phyloP scores from a whole-genome alignment of 2,329 filamentous ascomycete genomes.

The Thyridium curvatum region DNA sequence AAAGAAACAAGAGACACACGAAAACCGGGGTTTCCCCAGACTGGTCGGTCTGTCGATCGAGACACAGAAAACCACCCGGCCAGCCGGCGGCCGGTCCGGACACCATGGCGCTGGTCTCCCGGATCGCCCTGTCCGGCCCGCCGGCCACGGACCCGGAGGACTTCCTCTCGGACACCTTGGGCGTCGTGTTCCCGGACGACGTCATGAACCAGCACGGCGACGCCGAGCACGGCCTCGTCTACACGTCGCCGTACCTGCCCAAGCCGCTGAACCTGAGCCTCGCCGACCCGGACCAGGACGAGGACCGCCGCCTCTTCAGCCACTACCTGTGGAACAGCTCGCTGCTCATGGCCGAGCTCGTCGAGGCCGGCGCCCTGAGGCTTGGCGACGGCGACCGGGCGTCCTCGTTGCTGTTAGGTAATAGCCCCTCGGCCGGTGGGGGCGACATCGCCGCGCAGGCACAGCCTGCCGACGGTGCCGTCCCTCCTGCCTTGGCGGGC shows the following conservation, averaged over 20 bases:
- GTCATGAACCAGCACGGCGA: slow-evolving; percentile 61
- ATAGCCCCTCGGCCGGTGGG: too few species aligned
- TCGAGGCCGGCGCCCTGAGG: slow-evolving; percentile 41
- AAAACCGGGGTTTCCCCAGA: too few species aligned
- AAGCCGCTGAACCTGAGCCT: slow-evolving; percentile 36
- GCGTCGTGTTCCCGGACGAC: slow-evolving; percentile 63
- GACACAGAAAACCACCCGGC: too few species aligned
- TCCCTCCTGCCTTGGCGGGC: too few species aligned
- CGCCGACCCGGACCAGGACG: slow-evolving; percentile 41
- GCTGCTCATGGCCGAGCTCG: slow-evolving; percentile 46
- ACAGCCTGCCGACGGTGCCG: too few species aligned
- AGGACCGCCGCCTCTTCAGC: slow-evolving; percentile 56
- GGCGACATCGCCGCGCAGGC: too few species aligned
- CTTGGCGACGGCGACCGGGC: slow-evolving; percentile 5
- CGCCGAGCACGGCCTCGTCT: slow-evolving; percentile 49
- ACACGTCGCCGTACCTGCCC: slow-evolving; percentile 46
- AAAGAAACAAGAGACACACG: too few species aligned
- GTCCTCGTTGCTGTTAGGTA: too few species aligned
- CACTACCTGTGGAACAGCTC: slow-evolving; percentile 70
- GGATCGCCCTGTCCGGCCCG: slow-evolving; percentile 32
- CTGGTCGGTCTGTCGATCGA: too few species aligned
- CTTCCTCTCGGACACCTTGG: slow-evolving; percentile 51
- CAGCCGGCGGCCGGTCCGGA: too few species aligned
- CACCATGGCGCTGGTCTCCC: slow-evolving; percentile 40
- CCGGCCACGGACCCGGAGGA: slow-evolving; percentile 45